These are phyloP conservation scores for Anacardium occidentale DNA, from an alignment of 345 rosid species.

Conservation along the genomic window DNA sequence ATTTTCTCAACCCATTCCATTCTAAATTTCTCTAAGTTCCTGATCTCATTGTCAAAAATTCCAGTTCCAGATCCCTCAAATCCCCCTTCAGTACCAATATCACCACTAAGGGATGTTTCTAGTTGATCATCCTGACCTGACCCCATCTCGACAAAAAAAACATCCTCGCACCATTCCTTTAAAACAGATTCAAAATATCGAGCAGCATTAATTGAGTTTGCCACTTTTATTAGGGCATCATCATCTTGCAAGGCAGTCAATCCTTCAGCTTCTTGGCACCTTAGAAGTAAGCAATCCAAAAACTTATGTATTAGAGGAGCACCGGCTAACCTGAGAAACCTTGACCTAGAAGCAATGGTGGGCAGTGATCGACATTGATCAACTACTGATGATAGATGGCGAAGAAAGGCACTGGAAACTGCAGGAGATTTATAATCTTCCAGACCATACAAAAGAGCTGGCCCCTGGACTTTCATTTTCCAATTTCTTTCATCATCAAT, in stretches of 20 bases:
- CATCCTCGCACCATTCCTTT: constrained; percentile 84
- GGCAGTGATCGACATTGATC: constrained; percentile 77
- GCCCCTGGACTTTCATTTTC: constrained; percentile 65
- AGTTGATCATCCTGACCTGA: constrained; percentile 36
- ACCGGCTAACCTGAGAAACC: constrained; percentile 70
- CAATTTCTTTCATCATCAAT: constrained; percentile 65
- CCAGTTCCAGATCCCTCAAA: constrained; percentile 36
- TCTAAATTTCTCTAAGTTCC: constrained; percentile 58
- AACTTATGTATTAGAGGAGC: constrained; percentile 53
- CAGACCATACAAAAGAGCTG: constrained; percentile 47
- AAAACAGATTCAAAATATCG: constrained; percentile 63
- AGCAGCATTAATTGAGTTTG: constrained; percentile 65
- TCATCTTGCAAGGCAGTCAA: constrained; percentile 84
- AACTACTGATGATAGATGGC: constrained; percentile 50
- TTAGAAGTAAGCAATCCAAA: constrained; percentile 62
- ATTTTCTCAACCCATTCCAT: constrained; percentile 79
- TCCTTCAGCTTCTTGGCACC: constrained; percentile 97
- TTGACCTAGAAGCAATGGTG: constrained; percentile 50
- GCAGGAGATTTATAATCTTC: constrained; percentile 69
- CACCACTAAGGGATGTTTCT: constrained; percentile 31
- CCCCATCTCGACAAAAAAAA: constrained; percentile 80
- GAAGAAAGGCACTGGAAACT: constrained; percentile 54
- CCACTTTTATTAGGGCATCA: constrained; percentile 73
- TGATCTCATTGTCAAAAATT: constrained; percentile 58
- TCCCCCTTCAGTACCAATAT: constrained; percentile 10